phyloP scores from a whole-genome alignment of 2,329 filamentous ascomycete genomes.

The Aotearoamyces nothofagi region DNA sequence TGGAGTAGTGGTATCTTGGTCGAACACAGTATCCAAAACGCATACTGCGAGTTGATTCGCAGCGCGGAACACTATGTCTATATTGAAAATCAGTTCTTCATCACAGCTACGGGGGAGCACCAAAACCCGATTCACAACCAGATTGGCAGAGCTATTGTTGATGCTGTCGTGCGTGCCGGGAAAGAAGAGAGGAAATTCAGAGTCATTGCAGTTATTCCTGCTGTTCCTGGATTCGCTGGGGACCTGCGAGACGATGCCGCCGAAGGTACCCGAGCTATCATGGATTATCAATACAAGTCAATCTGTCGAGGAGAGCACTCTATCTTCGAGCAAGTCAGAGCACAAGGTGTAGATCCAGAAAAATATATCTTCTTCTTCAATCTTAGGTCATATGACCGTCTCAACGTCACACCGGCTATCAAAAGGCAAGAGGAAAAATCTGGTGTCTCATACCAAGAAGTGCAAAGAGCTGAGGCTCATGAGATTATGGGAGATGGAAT shows the following conservation, averaged over 20 bases:
- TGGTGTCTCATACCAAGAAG: conserved; percentile 70
- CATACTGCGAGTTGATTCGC: conserved; percentile 70
- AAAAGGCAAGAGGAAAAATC: conserved; percentile 65
- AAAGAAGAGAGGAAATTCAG: conserved; percentile 80
- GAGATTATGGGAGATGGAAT: conserved; percentile 70
- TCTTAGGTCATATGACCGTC: conserved; percentile 76
- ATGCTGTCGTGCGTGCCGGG: conserved; percentile 67
- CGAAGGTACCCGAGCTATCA: conserved; percentile 78
- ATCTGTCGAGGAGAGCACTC: conserved; percentile 85
- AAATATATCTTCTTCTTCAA: conserved; percentile 92
- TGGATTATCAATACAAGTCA: conserved; percentile 96
- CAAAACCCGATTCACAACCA: conserved; percentile 78
- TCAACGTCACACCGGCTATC: conserved; percentile 67
- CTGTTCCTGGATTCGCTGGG: conserved; percentile 86
- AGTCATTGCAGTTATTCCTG: conserved; percentile 80
- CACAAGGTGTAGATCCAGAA: conserved; percentile 59
- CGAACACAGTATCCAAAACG: conserved; percentile 78
- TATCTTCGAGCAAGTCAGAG: conserved; percentile 66
- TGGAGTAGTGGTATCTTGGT: conserved; percentile 86
- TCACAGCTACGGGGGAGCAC: conserved; percentile 77
- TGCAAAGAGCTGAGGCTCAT: conserved; percentile 77
- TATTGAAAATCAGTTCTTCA: conserved; percentile 99
- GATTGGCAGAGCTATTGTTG: conserved; percentile 78
- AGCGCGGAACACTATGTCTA: conserved; percentile 89
- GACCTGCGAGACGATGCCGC: conserved; percentile 76